A percentile compares a stretch with the other conserved stretches of the same genome.
phyloP scores from a whole-genome alignment of 1,284 basidiomycete genomes.

The Fomitiporia mediterranea region DNA sequence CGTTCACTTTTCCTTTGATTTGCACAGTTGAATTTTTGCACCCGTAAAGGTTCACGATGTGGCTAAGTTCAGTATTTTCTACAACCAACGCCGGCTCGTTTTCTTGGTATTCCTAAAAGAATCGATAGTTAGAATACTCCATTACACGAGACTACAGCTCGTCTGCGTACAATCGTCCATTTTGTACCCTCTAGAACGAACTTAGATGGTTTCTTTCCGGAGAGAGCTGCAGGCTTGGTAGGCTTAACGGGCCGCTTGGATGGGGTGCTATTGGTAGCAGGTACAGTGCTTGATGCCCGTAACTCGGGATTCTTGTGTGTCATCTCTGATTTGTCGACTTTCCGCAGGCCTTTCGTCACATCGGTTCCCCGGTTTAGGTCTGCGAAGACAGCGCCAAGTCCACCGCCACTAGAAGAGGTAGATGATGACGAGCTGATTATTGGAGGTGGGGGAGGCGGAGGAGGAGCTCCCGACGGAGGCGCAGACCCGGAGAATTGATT shows the following conservation, averaged over 20 bases:
- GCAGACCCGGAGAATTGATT: conserved; percentile 46
- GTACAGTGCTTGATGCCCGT: conserved; percentile 61
- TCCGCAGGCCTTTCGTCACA: conserved; percentile 87
- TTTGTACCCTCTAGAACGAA: conserved; percentile 89
- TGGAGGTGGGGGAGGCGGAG: conserved; percentile 47
- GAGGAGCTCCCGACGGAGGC: conserved; percentile 53
- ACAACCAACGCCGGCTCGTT: conserved; percentile 74
- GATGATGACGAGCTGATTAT: conserved; percentile 33
- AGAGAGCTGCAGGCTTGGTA: conserved; percentile 73
- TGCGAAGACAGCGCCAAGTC: conserved; percentile 87
- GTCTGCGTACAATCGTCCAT: conserved; percentile 79
- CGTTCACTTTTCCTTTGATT: conserved; percentile 94
- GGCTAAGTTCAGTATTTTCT: conserved; percentile 75
- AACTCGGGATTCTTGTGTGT: conserved; percentile 97
- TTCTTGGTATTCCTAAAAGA: conserved; percentile 85
- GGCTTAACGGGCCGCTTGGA: conserved; percentile 71
- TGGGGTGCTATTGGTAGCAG: conserved; percentile 39
- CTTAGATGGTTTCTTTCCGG: conserved; percentile 90
- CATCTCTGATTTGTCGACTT: conserved; percentile 96
- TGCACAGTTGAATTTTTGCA: conserved; percentile 90
- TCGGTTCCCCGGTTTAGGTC: conserved; percentile 88
- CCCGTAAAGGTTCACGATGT: conserved; percentile 86
- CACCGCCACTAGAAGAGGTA: conserved; percentile 34
- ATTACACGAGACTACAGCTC: conserved; percentile 1
- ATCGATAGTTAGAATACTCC: not conserved